Conservation (phyloP, 495 filamentous ascomycete genomes). For the Aspergillus affinis region DNA sequence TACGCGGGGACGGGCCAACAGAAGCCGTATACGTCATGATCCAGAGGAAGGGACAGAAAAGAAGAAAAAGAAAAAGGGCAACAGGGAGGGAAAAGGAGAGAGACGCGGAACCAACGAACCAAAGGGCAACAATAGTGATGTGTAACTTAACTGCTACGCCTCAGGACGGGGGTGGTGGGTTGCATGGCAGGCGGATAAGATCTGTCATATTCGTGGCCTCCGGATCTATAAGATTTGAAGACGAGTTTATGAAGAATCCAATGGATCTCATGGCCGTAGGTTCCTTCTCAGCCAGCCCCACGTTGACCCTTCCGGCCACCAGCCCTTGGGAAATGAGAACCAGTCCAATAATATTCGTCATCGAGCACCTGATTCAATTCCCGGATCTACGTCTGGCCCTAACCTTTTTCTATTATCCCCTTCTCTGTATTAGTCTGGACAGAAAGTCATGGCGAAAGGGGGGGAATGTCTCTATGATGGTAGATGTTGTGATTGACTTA, state of each 20-base stretch:
- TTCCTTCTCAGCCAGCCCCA: constrained; percentile 24
- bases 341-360: constrained; percentile 2
- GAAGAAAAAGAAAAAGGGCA: background rate
- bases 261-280: constrained; percentile 16
- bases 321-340: background rate
- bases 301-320: constrained; percentile 16
- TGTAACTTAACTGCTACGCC: background rate
- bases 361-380: background rate
- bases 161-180: constrained; percentile 11
- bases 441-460: no score
- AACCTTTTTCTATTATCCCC: no score
- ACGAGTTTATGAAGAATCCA: constrained; percentile 22
- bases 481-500: no score
- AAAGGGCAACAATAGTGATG: background rate
- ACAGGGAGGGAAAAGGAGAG: background rate
- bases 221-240: constrained; percentile 14
- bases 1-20: background rate
- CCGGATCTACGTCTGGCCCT: no score
- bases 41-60: background rate
- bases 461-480: no score
- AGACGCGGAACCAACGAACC: background rate
- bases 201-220: constrained; percentile 42
- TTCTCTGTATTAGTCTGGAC: no score
- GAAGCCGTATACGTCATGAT: background rate
- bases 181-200: constrained; percentile 26